phyloP scores from a whole-genome alignment of 176 grass and related monocot genomes.

The Cenchrus americanus region DNA sequence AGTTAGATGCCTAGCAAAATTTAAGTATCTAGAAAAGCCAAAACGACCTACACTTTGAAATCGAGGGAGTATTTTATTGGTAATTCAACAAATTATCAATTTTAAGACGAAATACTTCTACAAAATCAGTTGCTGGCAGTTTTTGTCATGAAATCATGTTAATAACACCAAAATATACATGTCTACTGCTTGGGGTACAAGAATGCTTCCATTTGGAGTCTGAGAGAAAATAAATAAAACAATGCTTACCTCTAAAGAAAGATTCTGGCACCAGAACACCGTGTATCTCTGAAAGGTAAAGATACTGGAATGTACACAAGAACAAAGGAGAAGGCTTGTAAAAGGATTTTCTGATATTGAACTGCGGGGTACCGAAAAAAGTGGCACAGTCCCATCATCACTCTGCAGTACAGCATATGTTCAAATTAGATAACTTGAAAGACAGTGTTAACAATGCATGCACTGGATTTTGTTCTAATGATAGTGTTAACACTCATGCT shows the following conservation, averaged over 20 bases:
- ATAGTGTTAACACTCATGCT: not conserved
- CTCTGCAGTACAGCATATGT: slow-evolving; percentile 59
- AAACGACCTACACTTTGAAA: too few species aligned
- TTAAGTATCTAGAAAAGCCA: too few species aligned
- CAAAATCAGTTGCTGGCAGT: not conserved
- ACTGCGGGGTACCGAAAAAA: slow-evolving; percentile 76
- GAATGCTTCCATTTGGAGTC: slow-evolving; percentile 8
- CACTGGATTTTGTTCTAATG: not conserved
- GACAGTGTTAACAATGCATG: not conserved
- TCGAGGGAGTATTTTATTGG: not conserved
- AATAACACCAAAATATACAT: slow-evolving; percentile 11
- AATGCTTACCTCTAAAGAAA: slow-evolving; percentile 90
- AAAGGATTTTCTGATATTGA: slow-evolving; percentile 97
- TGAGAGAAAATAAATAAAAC: slow-evolving; percentile 38
- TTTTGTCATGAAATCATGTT: not conserved
- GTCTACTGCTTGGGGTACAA: slow-evolving; percentile 22
- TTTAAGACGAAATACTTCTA: not conserved
- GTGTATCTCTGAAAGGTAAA: slow-evolving; percentile 54
- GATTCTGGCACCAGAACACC: slow-evolving; percentile 73
- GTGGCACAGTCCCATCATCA: slow-evolving; percentile 82
- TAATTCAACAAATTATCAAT: not conserved
- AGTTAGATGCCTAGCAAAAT: too few species aligned
- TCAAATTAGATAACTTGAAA: slow-evolving; percentile 50
- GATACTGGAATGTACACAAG: slow-evolving; percentile 58
- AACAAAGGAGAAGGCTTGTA: slow-evolving; percentile 93